Evolutionary conservation across 257 asterid genomes (phyloP), one percentile per base, ranked within the genome.

Genomic region (Coffea eugenioides): DNA sequence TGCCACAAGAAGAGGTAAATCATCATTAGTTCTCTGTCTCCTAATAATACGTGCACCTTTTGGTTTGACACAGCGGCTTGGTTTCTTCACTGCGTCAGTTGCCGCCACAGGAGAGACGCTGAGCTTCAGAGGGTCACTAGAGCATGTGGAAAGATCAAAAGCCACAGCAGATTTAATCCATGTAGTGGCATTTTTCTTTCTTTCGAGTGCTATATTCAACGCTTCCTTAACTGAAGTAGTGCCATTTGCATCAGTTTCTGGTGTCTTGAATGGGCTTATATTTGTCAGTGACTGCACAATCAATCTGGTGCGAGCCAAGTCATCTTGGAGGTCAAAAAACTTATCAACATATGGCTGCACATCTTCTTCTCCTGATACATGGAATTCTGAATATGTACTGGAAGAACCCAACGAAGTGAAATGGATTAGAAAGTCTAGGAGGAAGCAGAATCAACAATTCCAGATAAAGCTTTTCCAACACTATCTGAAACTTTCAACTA

Each of bases 91-190:
- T 2, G 76, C 49, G 34, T 59, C 73, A 70, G 82, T 31, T 51
- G 88, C 36, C 27, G 80, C 71, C 12, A 25, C 34, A 34, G 77
- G 65, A 80, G 75, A 71, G 27, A 82, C 61, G 34, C 75, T 49
- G 31, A 83, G 82, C 73, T 70, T 65, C 43, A 71, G 78, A 21
- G 82, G 43, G 64, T 76, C 69, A 16, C 23, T 10, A 23, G 85
- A 51, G 80, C 73, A 65, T 0, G 88, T 84, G 27, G 95, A 88
- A 75, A 93, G 97, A 81, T 91, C 97, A 39, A 83, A 82, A 39
- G 92, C 90, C 13, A 90, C 74, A 1, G 96, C 96, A 13, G 95
- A 87, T 89, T 83, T 93, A 46, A 93, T 82, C 96, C 97, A 91
- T 31, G 87, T 43, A 3, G 79, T 64, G 4, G 96, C 97, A 0